These are phyloP conservation scores for Breviolum minutum DNA, from an alignment of 73 alveolate genomes.

Conservation along the genomic window DNA sequence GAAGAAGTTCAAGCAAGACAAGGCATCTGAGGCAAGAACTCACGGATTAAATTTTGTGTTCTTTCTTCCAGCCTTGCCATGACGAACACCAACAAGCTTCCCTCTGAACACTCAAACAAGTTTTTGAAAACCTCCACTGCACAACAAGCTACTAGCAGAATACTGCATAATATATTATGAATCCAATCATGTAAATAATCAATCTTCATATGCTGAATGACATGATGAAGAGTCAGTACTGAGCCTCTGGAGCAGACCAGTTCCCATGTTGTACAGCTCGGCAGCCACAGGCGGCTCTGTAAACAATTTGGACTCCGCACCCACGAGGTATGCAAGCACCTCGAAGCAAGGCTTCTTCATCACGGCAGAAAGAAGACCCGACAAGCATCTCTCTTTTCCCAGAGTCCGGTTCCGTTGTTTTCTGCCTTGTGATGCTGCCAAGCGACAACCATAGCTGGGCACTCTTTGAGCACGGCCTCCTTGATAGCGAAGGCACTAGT, in stretches of 20 bases:
- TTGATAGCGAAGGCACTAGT: not conserved
- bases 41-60: slow-evolving; percentile 55
- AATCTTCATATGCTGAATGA: no score
- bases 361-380: not conserved
- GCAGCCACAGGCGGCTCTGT: slow-evolving; percentile 38
- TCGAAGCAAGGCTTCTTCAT: not conserved
- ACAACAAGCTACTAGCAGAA: no score
- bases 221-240: no score
- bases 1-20: no score
- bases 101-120: not conserved
- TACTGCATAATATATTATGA: not conserved
- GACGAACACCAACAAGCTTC: no score
- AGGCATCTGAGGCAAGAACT: not conserved
- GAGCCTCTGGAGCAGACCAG: slow-evolving; percentile 52
- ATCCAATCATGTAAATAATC: no score
- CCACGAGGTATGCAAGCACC: slow-evolving; percentile 70
- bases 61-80: slow-evolving; percentile 48
- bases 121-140: no score
- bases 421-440: not conserved
- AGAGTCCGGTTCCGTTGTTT: not conserved
- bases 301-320: slow-evolving; percentile 65
- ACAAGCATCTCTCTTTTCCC: not conserved
- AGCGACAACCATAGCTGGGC: slow-evolving; percentile 79
- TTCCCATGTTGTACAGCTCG: slow-evolving; percentile 37
- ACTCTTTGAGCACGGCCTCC: slow-evolving; percentile 88